These are phyloP conservation scores for Aschersonia sp. DNA, from an alignment of 2,329 filamentous ascomycete genomes.

Conservation along the genomic window DNA sequence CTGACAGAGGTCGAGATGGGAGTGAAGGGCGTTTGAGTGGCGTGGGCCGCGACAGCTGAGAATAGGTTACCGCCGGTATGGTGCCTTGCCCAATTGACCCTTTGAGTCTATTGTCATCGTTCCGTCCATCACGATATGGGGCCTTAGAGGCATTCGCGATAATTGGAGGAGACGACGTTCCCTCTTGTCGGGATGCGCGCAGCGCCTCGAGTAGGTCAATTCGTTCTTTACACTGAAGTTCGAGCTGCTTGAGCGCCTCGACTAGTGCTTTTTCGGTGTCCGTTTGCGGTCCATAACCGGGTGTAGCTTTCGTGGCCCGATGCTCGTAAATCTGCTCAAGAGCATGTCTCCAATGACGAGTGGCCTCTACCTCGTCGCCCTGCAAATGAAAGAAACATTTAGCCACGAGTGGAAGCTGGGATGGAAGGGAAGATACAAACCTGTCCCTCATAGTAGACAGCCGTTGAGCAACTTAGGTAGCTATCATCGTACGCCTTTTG, in stretches of 20 bases:
- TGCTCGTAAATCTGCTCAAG: constrained; percentile 82
- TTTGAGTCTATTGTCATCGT: constrained; percentile 11
- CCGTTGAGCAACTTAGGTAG: constrained; percentile 87
- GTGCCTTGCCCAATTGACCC: constrained; percentile 70
- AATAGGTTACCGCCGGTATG: constrained; percentile 66
- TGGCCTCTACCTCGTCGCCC: constrained; percentile 83
- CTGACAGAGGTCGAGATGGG: constrained; percentile 38
- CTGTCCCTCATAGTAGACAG: constrained; percentile 90
- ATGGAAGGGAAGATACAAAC: constrained; percentile 25
- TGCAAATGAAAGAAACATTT: constrained; percentile 19
- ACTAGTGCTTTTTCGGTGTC: constrained; percentile 75
- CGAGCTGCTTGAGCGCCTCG: constrained; percentile 68
- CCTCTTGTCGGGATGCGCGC: constrained; percentile 43
- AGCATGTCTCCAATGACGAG: constrained; percentile 78
- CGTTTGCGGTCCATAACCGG: constrained; percentile 53
- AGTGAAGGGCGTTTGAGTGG: constrained; percentile 42
- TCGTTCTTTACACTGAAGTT: constrained; percentile 84
- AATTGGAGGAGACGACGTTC: constrained; percentile 1
- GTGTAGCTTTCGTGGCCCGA: constrained; percentile 59
- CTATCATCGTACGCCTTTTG: constrained; percentile 98
- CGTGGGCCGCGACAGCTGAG: constrained; percentile 60
- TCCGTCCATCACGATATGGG: not conserved
- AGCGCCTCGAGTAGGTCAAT: constrained; percentile 79
- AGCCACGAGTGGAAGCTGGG: not conserved
- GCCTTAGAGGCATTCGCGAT: not conserved